These are phyloP conservation scores for Eurotiales sp. DNA, from an alignment of 2,329 filamentous ascomycete species.

Conservation along the genomic window DNA sequence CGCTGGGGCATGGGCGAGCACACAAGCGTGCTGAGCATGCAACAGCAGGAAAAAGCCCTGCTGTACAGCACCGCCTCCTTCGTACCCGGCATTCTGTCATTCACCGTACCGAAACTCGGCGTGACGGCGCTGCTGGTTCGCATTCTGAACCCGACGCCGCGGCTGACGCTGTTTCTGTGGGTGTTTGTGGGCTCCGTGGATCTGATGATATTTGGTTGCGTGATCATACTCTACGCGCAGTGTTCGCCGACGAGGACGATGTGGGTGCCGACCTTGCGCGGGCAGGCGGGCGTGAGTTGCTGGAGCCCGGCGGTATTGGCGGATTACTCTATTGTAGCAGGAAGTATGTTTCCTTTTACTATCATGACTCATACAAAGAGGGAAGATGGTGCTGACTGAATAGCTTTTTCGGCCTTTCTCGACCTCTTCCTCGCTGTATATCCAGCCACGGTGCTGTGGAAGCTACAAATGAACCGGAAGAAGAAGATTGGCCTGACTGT, in stretches of 20 bases:
- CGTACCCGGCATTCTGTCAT: conserved; percentile 27
- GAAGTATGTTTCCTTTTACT: conserved; percentile 28
- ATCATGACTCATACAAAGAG: neutral
- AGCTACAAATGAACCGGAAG: conserved; percentile 27
- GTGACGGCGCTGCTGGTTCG: conserved; percentile 25
- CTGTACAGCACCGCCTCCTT: conserved; percentile 27
- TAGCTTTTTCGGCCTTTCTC: conserved; percentile 28
- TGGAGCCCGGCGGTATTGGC: conserved; percentile 36
- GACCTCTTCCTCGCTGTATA: conserved; percentile 34
- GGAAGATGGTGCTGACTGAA: neutral
- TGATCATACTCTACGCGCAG: conserved; percentile 42
- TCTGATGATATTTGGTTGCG: conserved; percentile 30
- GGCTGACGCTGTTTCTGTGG: conserved; percentile 22
- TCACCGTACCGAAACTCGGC: conserved; percentile 28
- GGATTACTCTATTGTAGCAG: conserved; percentile 39
- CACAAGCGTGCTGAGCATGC: conserved; percentile 18
- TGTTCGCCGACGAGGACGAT: conserved; percentile 39
- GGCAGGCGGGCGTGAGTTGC: conserved; percentile 31
- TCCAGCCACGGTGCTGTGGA: conserved; percentile 28
- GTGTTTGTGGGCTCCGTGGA: conserved; percentile 28
- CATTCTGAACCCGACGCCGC: conserved; percentile 24
- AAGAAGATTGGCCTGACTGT: conserved; percentile 28
- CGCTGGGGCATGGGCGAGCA: conserved; percentile 12
- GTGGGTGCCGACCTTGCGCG: conserved; percentile 33
- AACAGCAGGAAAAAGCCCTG: conserved; percentile 17